These are phyloP conservation scores for Pestalotiopsis sp. DNA, from an alignment of 2,329 filamentous ascomycete species.

Conservation along the genomic window DNA sequence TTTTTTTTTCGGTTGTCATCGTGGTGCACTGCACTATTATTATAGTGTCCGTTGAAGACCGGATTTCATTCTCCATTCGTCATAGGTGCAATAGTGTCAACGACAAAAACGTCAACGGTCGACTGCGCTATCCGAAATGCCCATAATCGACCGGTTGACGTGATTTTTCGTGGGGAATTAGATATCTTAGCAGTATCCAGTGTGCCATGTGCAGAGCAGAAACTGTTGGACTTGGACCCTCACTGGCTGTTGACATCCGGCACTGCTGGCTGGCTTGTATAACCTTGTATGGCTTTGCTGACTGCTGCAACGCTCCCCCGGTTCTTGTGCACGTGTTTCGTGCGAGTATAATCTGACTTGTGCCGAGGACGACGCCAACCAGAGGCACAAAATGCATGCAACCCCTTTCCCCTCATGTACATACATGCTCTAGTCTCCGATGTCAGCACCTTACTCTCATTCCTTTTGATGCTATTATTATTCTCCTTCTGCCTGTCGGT, in stretches of 20 bases:
- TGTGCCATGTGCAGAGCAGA: too few species aligned
- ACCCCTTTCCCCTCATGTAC: neutral
- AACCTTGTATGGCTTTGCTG: neutral
- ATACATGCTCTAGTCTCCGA: neutral
- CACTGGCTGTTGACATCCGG: too few species aligned
- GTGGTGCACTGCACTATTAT: neutral
- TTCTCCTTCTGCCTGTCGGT: neutral
- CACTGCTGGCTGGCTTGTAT: too few species aligned
- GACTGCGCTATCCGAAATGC: neutral
- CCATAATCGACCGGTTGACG: neutral
- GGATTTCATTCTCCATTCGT: neutral
- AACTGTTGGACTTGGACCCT: too few species aligned
- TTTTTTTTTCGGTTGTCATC: neutral
- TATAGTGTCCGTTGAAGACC: neutral
- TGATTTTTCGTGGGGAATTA: neutral
- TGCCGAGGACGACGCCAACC: neutral
- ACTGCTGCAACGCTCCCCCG: neutral
- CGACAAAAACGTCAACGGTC: neutral
- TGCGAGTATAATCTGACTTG: neutral
- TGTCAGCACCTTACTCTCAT: neutral
- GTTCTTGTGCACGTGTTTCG: neutral
- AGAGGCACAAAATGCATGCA: neutral
- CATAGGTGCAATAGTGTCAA: neutral
- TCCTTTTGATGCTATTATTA: neutral
- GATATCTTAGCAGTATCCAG: neutral